These are phyloP conservation scores for Eremochloa ophiuroides DNA, from an alignment of 176 grass and related monocot genomes.

Conservation along the genomic window DNA sequence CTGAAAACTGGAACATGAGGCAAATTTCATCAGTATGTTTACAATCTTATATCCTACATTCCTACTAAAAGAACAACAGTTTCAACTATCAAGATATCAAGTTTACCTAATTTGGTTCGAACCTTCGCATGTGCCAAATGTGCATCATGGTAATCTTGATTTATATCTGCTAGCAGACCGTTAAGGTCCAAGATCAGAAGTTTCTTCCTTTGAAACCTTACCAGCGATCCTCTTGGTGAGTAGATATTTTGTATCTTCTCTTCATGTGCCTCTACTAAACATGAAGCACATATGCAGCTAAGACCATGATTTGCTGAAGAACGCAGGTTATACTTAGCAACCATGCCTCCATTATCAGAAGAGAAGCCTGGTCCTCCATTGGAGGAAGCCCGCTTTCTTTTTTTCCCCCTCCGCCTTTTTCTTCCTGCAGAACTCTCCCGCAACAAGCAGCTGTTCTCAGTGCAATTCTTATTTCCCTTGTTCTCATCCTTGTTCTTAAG, in stretches of 20 bases:
- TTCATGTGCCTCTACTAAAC: slow-evolving; percentile 15
- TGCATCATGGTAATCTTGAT: slow-evolving; percentile 18
- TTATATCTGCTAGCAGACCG: slow-evolving; percentile 85
- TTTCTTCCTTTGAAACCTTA: slow-evolving; percentile 57
- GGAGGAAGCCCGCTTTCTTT: not conserved
- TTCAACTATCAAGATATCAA: slow-evolving; percentile 7
- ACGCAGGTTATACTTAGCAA: not conserved
- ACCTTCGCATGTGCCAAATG: slow-evolving; percentile 50
- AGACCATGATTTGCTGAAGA: slow-evolving; percentile 11
- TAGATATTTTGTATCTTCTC: slow-evolving; percentile 23
- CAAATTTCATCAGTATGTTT: slow-evolving; percentile 26
- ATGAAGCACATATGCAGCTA: slow-evolving; percentile 5
- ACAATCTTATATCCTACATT: not conserved
- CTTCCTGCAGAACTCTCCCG: not conserved
- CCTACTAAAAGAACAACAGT: slow-evolving; percentile 18
- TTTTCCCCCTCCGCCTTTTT: slow-evolving; percentile 1
- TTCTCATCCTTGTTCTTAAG: not conserved
- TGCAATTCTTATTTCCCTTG: not conserved
- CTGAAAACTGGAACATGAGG: slow-evolving; percentile 62
- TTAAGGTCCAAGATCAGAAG: slow-evolving; percentile 93
- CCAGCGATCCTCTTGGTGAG: slow-evolving; percentile 41
- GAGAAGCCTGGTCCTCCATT: not conserved
- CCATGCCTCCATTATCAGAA: not conserved
- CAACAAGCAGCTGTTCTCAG: not conserved
- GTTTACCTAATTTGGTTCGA: slow-evolving; percentile 61